Evolutionary conservation across 441 rosid species (phyloP).

Genomic region (Adansonia gregorii): DNA sequence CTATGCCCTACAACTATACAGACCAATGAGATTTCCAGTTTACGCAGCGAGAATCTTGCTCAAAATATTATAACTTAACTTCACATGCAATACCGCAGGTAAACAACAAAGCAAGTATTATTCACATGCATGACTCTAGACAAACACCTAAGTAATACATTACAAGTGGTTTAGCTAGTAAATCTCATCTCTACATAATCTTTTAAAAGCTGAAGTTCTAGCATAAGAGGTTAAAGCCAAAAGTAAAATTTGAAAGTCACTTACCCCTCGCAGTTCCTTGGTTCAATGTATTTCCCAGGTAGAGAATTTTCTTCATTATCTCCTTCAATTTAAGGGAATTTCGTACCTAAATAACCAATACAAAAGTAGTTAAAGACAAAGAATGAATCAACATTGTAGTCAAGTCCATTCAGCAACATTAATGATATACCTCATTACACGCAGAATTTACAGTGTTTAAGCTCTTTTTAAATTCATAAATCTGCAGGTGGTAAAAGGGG

Average conservation of each 20-base stretch:
- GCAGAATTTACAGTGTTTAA: slow-evolving; percentile 86
- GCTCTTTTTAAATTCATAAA: slow-evolving; percentile 82
- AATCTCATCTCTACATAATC: slow-evolving; percentile 3
- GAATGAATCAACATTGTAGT: slow-evolving; percentile 21
- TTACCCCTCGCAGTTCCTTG: slow-evolving; percentile 99
- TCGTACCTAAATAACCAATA: slow-evolving; percentile 69
- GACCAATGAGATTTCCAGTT: slow-evolving; percentile 3
- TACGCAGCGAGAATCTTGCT: background rate
- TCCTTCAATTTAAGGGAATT: slow-evolving; percentile 80
- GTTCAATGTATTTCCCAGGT: slow-evolving; percentile 86
- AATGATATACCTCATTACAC: slow-evolving; percentile 74
- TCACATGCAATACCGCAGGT: slow-evolving; percentile 6
- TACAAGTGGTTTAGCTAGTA: background rate
- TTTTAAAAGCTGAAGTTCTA: slow-evolving; percentile 3
- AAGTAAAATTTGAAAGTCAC: slow-evolving; percentile 24
- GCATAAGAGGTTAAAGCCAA: background rate
- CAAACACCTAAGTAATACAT: background rate
- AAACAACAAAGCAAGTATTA: slow-evolving; percentile 8
- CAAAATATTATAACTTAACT: background rate
- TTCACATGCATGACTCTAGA: slow-evolving; percentile 2
- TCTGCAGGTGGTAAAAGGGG: slow-evolving; percentile 46
- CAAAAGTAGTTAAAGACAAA: slow-evolving; percentile 22
- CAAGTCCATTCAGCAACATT: slow-evolving; percentile 27
- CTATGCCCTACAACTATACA: slow-evolving; percentile 4
- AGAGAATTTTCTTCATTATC: slow-evolving; percentile 87